Evolutionary conservation across 2,329 filamentous ascomycete genomes (phyloP), one percentile per base, ranked within the genome.

Genomic region (Coleophoma eucalyptorum): DNA sequence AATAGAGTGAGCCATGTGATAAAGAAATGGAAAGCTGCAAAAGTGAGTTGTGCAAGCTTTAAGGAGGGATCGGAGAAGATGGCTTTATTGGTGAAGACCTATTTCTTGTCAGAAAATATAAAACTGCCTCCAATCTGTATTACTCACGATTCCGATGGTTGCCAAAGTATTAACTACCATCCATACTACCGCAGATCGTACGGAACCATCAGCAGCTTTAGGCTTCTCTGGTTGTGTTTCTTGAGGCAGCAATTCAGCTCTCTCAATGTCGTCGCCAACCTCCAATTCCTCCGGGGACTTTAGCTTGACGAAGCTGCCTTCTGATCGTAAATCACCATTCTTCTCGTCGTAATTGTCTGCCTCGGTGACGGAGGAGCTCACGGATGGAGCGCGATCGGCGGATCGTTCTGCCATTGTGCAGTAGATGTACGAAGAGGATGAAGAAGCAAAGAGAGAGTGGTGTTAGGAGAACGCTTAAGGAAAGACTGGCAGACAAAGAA

Each of bases 21-120:
- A 62, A 80, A 72, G 69, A 88, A 88, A 68, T 88, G 84, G 67
- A 87, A 86, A 49, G 80, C 73, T 45, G 84, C 84, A 61, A 88
- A 88, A 34, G 79, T 78, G 46, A 86, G 76, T 66, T 87, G 84
- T 53, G 75, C 78, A 31, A 81, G 73, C 62, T 81, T 81, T 61
- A 85, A 73, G 13, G 75, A 77, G 15, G 78, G 77, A 54, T 85
- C 79, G 20, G 78, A 79, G 70, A 87, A 87, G 65, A 88, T 85
- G 55, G 77, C 78, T 67, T 87, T 87, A 70, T 87, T 87, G 40
- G 81, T 83, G 64, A 87, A 87, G 61, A 88, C 81, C 81, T 84
- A 50, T 33, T 26, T 32, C 40, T 19, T 16, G 35, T 31, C 16
- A 50, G 20, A 19, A 18, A 26, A 43, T 32, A 26, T 18, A 26